Base-by-base conservation (phyloP, 1,139 yeast genomes). In the Geotrichum cucujoidarum region DNA sequence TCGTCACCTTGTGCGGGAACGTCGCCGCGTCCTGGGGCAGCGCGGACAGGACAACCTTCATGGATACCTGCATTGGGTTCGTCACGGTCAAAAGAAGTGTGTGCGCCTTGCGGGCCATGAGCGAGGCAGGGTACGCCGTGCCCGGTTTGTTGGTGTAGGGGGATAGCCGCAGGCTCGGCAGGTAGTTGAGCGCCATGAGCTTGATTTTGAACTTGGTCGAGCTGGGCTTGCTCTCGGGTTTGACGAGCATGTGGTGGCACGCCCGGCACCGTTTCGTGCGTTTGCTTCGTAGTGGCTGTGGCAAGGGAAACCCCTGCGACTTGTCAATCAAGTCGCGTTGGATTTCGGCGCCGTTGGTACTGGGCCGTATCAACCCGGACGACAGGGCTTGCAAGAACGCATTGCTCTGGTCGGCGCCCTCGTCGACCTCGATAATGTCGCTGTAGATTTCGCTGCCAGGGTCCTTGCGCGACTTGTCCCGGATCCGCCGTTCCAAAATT, bases 181-280 rank as follows among this genome's bases (percentile, higher is more conserved):
- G 49, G 37, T 52, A 54, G 40, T 56, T 48, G 29, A 60, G 33
- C 0, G 70, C 69, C 52, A 64, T 41, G 2, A 55, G 51, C 43
- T 56, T 55, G 17, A 51, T 44, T 27, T 53, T 57, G 52, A 54
- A 63, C 44, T 53, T 54, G 11, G 55, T 50, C 5, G 63, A 53
- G 1, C 58, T 38, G 2, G 68, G 62, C 40, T 55, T 55, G 4
- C 58, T 53, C 21, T 58, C 66, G 0, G 70, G 69, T 39, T 56
- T 57, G 14, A 56, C 57, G 17, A 65, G 53, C 8, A 57, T 40
- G 16, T 53, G 55, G 16, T 59, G 59, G 43, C 70, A 66, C n/a
- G 53, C 58, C 33, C 51, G 49, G 51, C 70, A 66, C 21, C 55
- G 45, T 40, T 58, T 60, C 2, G 57, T 41, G n/a, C 43, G 49